Evolutionary conservation across 1,284 basidiomycete species (phyloP).

Genomic region (Irpex sp.): DNA sequence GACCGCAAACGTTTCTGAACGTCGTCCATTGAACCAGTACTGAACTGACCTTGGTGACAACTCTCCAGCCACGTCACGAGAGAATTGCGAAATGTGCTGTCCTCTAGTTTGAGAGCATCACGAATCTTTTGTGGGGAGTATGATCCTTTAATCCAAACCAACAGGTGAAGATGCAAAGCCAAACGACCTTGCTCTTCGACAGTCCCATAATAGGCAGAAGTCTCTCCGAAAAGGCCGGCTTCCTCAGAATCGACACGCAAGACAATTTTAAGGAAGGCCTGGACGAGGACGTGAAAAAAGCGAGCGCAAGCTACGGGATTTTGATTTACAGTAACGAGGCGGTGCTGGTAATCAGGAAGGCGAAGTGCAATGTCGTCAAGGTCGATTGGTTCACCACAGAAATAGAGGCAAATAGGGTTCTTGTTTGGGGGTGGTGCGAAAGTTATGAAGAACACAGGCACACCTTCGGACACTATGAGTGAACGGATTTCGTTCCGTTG

Average conservation of each 20-base stretch:
- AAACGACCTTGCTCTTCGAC: conserved; percentile 31
- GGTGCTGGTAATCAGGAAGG: conserved; percentile 6
- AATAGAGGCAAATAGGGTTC: conserved; percentile 28
- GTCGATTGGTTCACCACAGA: conserved; percentile 15
- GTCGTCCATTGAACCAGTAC: neutral
- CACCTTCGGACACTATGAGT: conserved; percentile 24
- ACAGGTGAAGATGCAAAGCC: conserved; percentile 23
- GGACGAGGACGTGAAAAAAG: conserved; percentile 8
- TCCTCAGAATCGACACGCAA: conserved; percentile 16
- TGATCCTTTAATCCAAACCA: conserved; percentile 20
- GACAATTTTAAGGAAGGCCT: conserved; percentile 26
- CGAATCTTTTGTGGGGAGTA: conserved; percentile 17
- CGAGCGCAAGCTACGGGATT: conserved; percentile 25
- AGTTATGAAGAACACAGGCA: conserved; percentile 33
- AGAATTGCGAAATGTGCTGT: conserved; percentile 16
- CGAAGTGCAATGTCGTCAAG: conserved; percentile 12
- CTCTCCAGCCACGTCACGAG: conserved; percentile 14
- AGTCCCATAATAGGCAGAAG: conserved; percentile 27
- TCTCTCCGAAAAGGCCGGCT: conserved; percentile 25
- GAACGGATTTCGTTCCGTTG: conserved; percentile 34
- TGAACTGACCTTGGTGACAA: conserved; percentile 2
- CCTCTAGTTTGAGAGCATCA: conserved; percentile 17
- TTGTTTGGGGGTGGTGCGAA: conserved; percentile 28
- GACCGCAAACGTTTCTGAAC: too few relatives aligned
- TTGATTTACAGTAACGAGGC: conserved; percentile 12